A percentile compares a stretch with the other conserved stretches of the same genome.
These are phyloP conservation scores for Sphaerostilbella broomeana DNA, from an alignment of 2,329 filamentous ascomycete species.

Conservation along the genomic window DNA sequence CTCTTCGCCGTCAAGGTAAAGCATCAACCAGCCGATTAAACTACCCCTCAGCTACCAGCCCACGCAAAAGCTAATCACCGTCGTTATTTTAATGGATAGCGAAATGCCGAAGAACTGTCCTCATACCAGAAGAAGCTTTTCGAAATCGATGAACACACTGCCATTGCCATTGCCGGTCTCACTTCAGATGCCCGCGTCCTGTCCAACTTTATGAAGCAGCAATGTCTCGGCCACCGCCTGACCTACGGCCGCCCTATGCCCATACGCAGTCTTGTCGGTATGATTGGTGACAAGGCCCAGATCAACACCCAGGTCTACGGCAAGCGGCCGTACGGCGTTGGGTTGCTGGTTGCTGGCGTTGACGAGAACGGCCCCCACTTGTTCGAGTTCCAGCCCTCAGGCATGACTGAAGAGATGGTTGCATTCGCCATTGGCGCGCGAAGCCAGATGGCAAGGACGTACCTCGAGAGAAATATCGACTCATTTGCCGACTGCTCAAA, in stretches of 20 bases:
- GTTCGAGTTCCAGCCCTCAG: slow-evolving; percentile 95
- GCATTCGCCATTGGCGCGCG: slow-evolving; percentile 94
- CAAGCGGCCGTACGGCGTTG: slow-evolving; percentile 92
- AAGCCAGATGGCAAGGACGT: slow-evolving; percentile 96
- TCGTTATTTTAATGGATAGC: too few species aligned
- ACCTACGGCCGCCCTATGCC: slow-evolving; percentile 94
- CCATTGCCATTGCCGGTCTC: slow-evolving; percentile 90
- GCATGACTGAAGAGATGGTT: slow-evolving; percentile 94
- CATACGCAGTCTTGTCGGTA: slow-evolving; percentile 77
- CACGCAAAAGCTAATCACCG: not conserved
- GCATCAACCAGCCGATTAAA: slow-evolving; percentile 1
- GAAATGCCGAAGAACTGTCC: slow-evolving; percentile 97
- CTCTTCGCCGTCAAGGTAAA: slow-evolving; percentile 90
- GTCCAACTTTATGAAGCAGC: slow-evolving; percentile 99
- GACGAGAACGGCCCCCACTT: slow-evolving; percentile 92
- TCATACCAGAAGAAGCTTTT: slow-evolving; percentile 99
- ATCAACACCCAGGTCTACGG: slow-evolving; percentile 97
- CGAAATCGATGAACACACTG: slow-evolving; percentile 89
- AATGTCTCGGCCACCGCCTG: slow-evolving; percentile 90
- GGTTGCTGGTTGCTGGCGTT: slow-evolving; percentile 84
- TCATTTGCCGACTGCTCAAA: slow-evolving; percentile 67
- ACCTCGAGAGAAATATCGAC: slow-evolving; percentile 87
- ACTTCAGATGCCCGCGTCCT: slow-evolving; percentile 97
- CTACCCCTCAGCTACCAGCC: slow-evolving; percentile 6
- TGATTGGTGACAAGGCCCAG: slow-evolving; percentile 95